phyloP scores from a whole-genome alignment of 495 filamentous ascomycete species.

The Aspergillus ellipticus region DNA sequence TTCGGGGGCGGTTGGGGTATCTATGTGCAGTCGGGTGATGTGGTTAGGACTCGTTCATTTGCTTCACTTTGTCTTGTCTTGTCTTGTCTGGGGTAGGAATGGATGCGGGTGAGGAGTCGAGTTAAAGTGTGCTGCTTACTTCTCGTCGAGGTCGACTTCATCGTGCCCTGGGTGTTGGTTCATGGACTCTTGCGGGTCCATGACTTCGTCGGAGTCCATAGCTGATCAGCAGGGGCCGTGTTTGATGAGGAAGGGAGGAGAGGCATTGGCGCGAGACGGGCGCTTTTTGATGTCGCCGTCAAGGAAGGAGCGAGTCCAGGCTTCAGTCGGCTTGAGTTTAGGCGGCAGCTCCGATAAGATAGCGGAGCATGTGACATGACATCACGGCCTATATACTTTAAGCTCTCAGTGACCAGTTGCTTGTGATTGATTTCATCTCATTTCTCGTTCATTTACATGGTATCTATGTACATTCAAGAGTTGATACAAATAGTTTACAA shows the following conservation, averaged over 20 bases:
- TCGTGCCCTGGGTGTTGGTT: conserved; percentile 34
- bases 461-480: not conserved
- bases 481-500: not conserved
- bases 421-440: not conserved
- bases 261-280: not conserved
- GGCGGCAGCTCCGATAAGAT: conserved; percentile 35
- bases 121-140: conserved; percentile 41
- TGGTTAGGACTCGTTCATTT: not conserved
- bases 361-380: conserved; percentile 21
- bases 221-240: not conserved
- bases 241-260: not conserved
- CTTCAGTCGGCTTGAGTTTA: conserved; percentile 22
- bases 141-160: conserved; percentile 58
- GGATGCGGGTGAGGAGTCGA: not conserved
- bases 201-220: conserved; percentile 50
- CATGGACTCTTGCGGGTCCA: conserved; percentile 43
- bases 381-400: conserved; percentile 5
- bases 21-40: conserved; percentile 31
- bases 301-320: not conserved
- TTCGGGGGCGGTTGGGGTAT: conserved; percentile 81
- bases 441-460: not conserved
- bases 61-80: too few relatives aligned
- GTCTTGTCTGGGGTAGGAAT: not conserved
- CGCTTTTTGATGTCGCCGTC: too few relatives aligned
- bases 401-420: not conserved